Evolutionary conservation across 768 basidiomycete genomes (phyloP).

Genomic region (Lentinula aciculospora): DNA sequence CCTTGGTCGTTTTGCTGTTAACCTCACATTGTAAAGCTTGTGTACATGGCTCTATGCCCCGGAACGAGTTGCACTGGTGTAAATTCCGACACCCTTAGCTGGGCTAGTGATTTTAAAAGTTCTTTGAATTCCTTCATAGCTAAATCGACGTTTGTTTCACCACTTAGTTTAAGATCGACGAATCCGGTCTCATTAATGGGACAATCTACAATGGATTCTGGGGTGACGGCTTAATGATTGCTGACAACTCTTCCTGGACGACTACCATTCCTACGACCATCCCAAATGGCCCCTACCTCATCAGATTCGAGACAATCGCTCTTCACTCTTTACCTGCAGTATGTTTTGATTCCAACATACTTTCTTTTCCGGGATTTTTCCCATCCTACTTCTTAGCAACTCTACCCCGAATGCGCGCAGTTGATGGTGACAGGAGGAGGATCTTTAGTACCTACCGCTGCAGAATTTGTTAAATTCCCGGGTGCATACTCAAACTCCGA

Average conservation of each 20-base stretch:
- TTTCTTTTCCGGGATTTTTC: not conserved
- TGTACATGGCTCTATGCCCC: conserved; percentile 41
- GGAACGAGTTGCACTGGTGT: conserved; percentile 35
- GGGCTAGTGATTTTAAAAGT: conserved; percentile 31
- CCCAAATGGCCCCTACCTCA: conserved; percentile 37
- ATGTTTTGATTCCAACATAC: conserved; percentile 7
- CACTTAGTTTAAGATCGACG: conserved; percentile 38
- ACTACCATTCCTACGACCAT: conserved; percentile 38
- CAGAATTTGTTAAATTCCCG: conserved; percentile 44
- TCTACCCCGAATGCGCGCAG: conserved; percentile 61
- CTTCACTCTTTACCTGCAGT: conserved; percentile 49
- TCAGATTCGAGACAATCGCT: conserved; percentile 46
- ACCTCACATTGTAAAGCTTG: conserved; percentile 21
- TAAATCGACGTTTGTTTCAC: not conserved
- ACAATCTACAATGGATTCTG: conserved; percentile 33
- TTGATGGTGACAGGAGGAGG: conserved; percentile 37
- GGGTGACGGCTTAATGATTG: conserved; percentile 40
- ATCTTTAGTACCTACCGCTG: conserved; percentile 28
- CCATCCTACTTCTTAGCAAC: conserved; percentile 34
- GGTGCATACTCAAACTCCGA: conserved; percentile 38
- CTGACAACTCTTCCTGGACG: conserved; percentile 39
- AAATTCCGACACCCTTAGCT: conserved; percentile 30
- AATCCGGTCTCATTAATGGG: conserved; percentile 39
- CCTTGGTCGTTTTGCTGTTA: not conserved
- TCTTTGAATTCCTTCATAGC: not conserved